Percentiles rank a stretch among this genome's conserved stretches.
Conservation (phyloP, 129 eudicot genomes). For the Flaveria robusta region DNA sequence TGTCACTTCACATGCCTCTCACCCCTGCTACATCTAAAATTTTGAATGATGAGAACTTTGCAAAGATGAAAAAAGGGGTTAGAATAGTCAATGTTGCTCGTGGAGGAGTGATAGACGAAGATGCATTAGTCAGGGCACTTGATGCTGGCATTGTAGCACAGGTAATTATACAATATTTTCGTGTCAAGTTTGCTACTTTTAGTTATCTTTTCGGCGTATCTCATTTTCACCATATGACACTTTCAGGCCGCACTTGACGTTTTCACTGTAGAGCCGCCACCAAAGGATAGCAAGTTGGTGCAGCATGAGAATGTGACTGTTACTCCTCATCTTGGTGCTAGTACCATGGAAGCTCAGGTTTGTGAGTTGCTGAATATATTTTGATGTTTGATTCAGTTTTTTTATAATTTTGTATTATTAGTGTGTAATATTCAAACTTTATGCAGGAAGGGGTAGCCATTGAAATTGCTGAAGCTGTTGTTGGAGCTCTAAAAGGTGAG, state of each 20-base stretch:
- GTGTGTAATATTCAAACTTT: slow-evolving; percentile 3
- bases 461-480: slow-evolving; percentile 4
- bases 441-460: slow-evolving; percentile 87
- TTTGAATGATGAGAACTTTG: slow-evolving; percentile 83
- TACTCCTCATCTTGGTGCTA: slow-evolving; percentile 87
- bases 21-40: slow-evolving; percentile 77
- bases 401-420: neutral
- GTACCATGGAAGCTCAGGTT: slow-evolving; percentile 89
- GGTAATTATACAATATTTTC: slow-evolving; percentile 35
- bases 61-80: slow-evolving; percentile 96
- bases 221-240: neutral
- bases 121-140: slow-evolving; percentile 82
- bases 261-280: slow-evolving; percentile 76
- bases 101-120: slow-evolving; percentile 98
- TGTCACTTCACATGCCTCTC: slow-evolving; percentile 98
- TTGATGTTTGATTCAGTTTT: neutral
- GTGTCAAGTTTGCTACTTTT: neutral
- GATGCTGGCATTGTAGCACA: slow-evolving; percentile 97
- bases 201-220: neutral
- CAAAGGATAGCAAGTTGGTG: slow-evolving; percentile 71
- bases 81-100: slow-evolving; percentile 92
- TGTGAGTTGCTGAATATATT: neutral
- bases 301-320: slow-evolving; percentile 8
- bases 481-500: slow-evolving; percentile 9
- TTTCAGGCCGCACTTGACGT: slow-evolving; percentile 90